Percentiles rank a stretch among this genome's conserved stretches.
These are phyloP conservation scores for Proliferodiscus dingleyae DNA, from an alignment of 2,329 filamentous ascomycete genomes.

Conservation along the genomic window DNA sequence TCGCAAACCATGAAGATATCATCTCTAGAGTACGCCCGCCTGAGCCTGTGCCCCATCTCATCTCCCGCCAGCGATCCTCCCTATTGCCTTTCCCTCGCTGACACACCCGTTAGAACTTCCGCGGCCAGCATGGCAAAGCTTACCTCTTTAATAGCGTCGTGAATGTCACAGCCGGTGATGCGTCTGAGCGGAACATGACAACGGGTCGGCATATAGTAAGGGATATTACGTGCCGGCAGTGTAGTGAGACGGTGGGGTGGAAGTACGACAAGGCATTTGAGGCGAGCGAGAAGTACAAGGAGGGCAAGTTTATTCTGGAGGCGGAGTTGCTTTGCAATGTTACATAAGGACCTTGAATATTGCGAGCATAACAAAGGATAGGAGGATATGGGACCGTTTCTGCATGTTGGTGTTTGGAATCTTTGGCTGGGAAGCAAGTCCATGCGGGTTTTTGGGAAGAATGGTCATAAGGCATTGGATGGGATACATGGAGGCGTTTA, in stretches of 20 bases:
- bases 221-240: slow-evolving; percentile 87
- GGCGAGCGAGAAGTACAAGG: slow-evolving; percentile 91
- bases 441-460: too few relatives aligned
- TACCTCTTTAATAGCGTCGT: slow-evolving; percentile 94
- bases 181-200: slow-evolving; percentile 96
- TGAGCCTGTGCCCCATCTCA: slow-evolving; percentile 6
- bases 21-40: slow-evolving; percentile 71
- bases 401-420: too few relatives aligned
- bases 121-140: slow-evolving; percentile 95
- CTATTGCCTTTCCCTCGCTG: slow-evolving; percentile 5
- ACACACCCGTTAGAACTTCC: slow-evolving; percentile 99
- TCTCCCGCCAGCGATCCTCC: slow-evolving; percentile 3
- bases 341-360: slow-evolving; percentile 32
- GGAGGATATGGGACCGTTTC: too few relatives aligned
- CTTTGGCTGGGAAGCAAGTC: too few relatives aligned
- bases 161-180: slow-evolving; percentile 77
- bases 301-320: slow-evolving; percentile 96
- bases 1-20: slow-evolving; percentile 93
- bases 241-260: slow-evolving; percentile 91
- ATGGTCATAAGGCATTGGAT: too few relatives aligned
- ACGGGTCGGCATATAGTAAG: slow-evolving; percentile 91
- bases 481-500: too few relatives aligned
- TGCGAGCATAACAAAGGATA: too few relatives aligned
- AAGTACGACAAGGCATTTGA: slow-evolving; percentile 99
- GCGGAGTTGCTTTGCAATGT: slow-evolving; percentile 84